Conservation (phyloP, 106 monocot genomes). For the Iris macrosiphon region DNA sequence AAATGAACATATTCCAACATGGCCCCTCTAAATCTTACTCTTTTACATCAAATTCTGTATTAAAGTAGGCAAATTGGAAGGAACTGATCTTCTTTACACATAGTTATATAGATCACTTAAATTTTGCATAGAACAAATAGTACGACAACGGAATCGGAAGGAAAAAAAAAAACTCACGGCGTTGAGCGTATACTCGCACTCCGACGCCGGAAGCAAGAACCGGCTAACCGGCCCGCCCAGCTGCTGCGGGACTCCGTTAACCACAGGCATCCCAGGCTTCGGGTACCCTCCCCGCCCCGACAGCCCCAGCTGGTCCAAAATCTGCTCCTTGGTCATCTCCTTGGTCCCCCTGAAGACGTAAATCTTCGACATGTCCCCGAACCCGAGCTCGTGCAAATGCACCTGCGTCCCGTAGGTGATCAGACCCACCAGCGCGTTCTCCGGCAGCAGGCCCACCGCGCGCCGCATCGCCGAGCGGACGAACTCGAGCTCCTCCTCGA, state of each 20-base stretch:
- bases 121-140: too few relatives aligned
- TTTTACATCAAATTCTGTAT: too few relatives aligned
- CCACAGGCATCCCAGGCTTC: conserved; percentile 12
- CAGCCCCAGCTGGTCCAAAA: conserved; percentile 89
- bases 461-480: conserved; percentile 81
- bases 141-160: too few relatives aligned
- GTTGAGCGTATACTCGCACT: conserved; percentile 88
- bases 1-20: too few relatives aligned
- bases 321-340: conserved; percentile 79
- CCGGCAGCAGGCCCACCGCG: conserved; percentile 76
- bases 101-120: too few relatives aligned
- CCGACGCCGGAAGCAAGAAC: conserved; percentile 83
- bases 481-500: conserved; percentile 91
- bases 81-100: too few relatives aligned
- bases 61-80: too few relatives aligned
- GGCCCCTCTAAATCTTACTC: too few relatives aligned
- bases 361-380: conserved; percentile 70
- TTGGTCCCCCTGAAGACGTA: conserved; percentile 88
- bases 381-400: conserved; percentile 90
- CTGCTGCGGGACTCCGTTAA: conserved; percentile 16
- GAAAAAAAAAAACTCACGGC: conserved; percentile 48
- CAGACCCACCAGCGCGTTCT: conserved; percentile 87
- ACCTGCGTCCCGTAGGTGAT: conserved; percentile 94
- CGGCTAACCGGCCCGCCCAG: conserved; percentile 41
- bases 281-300: conserved; percentile 15